phyloP scores from a whole-genome alignment of 352 stramenopile genomes.

The Phytophthora syringae region DNA sequence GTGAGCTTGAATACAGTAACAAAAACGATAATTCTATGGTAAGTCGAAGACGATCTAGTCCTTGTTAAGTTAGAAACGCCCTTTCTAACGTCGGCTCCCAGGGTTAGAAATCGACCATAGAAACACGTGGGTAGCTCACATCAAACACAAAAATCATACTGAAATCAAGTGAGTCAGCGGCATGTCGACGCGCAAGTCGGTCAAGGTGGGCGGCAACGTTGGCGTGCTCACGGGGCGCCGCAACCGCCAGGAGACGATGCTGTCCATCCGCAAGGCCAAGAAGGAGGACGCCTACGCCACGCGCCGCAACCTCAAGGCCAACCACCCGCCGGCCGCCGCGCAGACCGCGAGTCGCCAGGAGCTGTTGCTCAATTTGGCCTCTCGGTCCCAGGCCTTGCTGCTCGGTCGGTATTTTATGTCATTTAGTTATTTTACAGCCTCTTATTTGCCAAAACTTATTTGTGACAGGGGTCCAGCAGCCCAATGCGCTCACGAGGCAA shows the following conservation, averaged over 20 bases:
- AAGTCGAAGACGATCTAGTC: too few relatives aligned
- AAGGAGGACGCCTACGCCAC: conserved; percentile 90
- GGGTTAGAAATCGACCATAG: too few relatives aligned
- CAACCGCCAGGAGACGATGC: conserved; percentile 87
- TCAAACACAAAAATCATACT: too few relatives aligned
- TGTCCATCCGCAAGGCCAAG: conserved; percentile 89
- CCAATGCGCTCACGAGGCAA: conserved; percentile 70
- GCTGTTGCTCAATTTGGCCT: conserved; percentile 81
- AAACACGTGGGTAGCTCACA: too few relatives aligned
- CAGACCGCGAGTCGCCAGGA: conserved; percentile 65
- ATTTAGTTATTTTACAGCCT: neutral
- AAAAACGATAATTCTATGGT: too few relatives aligned
- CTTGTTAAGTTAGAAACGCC: too few relatives aligned
- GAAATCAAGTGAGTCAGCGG: conserved; percentile 26
- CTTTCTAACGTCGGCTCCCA: too few relatives aligned
- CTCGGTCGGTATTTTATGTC: conserved; percentile 42
- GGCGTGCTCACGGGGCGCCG: conserved; percentile 80
- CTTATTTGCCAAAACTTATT: neutral
- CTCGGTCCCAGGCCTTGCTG: conserved; percentile 79
- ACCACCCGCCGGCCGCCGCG: conserved; percentile 54
- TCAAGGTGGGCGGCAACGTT: conserved; percentile 74
- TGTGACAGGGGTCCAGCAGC: conserved; percentile 74
- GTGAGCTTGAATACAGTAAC: too few relatives aligned
- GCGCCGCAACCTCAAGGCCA: conserved; percentile 85
- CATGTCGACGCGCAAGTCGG: conserved; percentile 70